phyloP scores from a whole-genome alignment of 176 grass and related monocot species.

The Typha latifolia region DNA sequence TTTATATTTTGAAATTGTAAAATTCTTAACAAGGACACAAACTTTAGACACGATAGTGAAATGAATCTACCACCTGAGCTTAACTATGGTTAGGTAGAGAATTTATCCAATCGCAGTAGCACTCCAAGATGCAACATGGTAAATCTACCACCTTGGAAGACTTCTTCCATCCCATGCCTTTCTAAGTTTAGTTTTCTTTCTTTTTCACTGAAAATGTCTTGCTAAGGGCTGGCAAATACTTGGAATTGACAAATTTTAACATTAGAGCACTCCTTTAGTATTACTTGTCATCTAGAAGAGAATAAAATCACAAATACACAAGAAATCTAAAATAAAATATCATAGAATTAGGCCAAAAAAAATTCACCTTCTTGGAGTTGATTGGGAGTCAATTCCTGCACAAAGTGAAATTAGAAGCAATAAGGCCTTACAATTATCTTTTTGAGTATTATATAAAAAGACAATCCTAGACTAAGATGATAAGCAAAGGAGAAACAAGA shows the following conservation, averaged over 20 bases:
- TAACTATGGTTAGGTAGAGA: too few species aligned
- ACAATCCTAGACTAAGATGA: not conserved
- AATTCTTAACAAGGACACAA: too few species aligned
- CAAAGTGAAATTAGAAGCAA: conserved; percentile 3
- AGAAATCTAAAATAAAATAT: not conserved
- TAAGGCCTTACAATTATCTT: not conserved
- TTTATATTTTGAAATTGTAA: too few species aligned
- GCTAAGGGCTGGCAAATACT: conserved; percentile 7
- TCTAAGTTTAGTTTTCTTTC: conserved; percentile 13
- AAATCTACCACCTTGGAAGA: too few species aligned
- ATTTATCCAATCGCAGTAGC: conserved; percentile 19
- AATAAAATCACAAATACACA: not conserved
- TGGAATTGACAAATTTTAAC: not conserved
- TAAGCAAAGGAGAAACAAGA: not conserved
- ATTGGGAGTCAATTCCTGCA: conserved; percentile 20
- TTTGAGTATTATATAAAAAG: not conserved
- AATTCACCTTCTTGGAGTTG: conserved; percentile 24
- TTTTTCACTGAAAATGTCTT: conserved; percentile 25
- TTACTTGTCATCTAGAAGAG: not conserved
- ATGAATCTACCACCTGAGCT: too few species aligned
- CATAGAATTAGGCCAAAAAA: not conserved
- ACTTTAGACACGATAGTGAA: too few species aligned
- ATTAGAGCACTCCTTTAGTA: not conserved
- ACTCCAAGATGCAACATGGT: conserved; percentile 23
- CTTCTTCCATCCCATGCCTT: conserved; percentile 29